phyloP scores from a whole-genome alignment of 345 rosid genomes.

The Xanthoceras sorbifolium region DNA sequence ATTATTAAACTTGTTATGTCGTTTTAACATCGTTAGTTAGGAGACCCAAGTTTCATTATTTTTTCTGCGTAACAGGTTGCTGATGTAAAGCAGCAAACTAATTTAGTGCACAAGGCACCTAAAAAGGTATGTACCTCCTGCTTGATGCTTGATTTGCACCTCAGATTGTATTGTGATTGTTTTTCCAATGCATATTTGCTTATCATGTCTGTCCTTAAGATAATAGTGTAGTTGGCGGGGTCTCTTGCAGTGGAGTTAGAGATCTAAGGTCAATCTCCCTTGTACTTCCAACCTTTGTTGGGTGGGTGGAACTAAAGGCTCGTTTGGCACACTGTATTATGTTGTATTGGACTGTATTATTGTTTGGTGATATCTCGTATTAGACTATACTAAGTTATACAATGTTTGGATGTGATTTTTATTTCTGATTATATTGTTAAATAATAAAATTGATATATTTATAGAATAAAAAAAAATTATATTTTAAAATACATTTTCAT shows the following conservation, averaged over 20 bases:
- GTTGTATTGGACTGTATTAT: too few species aligned
- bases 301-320: not conserved
- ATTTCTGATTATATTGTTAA: too few species aligned
- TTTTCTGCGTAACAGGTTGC: slow-evolving; percentile 49
- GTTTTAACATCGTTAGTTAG: not conserved
- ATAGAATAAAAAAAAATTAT: too few species aligned
- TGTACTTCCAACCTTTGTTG: not conserved
- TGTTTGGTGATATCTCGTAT: too few species aligned
- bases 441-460: too few species aligned
- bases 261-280: not conserved
- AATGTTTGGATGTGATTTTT: too few species aligned
- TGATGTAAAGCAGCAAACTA: slow-evolving; percentile 54
- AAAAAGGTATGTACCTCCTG: slow-evolving; percentile 52
- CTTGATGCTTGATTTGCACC: slow-evolving; percentile 14
- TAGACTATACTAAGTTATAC: too few species aligned
- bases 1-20: not conserved
- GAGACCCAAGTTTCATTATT: not conserved
- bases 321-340: too few species aligned
- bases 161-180: not conserved
- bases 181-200: not conserved
- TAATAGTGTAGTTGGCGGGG: not conserved
- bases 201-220: not conserved
- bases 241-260: not conserved
- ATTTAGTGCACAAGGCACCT: slow-evolving; percentile 78
- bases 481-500: too few species aligned